Evolutionary conservation across 768 basidiomycete genomes (phyloP).

Genomic region (Xerocomellus amylosporus): DNA sequence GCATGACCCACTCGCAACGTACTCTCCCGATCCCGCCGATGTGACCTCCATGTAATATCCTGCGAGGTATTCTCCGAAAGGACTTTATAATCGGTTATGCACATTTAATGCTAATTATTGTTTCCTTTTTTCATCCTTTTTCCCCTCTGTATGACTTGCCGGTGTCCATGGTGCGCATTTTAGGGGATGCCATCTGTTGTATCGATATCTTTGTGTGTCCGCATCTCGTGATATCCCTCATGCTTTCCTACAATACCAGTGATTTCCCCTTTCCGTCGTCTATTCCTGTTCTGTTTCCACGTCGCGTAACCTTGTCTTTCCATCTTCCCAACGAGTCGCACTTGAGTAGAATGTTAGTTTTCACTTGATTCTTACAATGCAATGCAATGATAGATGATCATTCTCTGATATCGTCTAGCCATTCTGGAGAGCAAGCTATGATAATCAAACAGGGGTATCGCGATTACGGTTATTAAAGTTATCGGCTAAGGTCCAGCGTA

Average conservation of each 20-base stretch:
- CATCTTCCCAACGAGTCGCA: not conserved
- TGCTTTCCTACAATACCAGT: not conserved
- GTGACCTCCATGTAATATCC: slow-evolving; percentile 3
- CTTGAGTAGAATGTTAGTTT: not conserved
- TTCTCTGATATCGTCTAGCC: not conserved
- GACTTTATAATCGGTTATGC: slow-evolving; percentile 32
- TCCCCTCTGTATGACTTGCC: slow-evolving; percentile 2
- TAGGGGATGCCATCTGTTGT: slow-evolving; percentile 18
- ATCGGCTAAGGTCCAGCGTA: slow-evolving; percentile 40
- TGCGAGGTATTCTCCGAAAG: slow-evolving; percentile 7
- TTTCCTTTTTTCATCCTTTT: not conserved
- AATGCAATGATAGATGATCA: slow-evolving; percentile 19
- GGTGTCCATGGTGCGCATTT: slow-evolving; percentile 4
- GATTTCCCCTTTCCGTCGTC: not conserved
- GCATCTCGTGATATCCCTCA: slow-evolving; percentile 24
- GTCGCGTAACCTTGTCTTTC: slow-evolving; percentile 3
- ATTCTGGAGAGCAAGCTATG: not conserved
- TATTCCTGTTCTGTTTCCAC: not conserved
- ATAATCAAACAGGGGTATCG: slow-evolving; percentile 3
- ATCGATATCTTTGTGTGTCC: slow-evolving; percentile 24
- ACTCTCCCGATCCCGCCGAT: not conserved
- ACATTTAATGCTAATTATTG: slow-evolving; percentile 34
- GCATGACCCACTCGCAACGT: slow-evolving; percentile 14
- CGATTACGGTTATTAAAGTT: slow-evolving; percentile 10
- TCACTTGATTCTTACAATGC: not conserved